A percentile compares a stretch with the other conserved stretches of the same genome.
These are phyloP conservation scores for Tricholoma sp. DNA, from an alignment of 768 basidiomycete species.

Conservation along the genomic window DNA sequence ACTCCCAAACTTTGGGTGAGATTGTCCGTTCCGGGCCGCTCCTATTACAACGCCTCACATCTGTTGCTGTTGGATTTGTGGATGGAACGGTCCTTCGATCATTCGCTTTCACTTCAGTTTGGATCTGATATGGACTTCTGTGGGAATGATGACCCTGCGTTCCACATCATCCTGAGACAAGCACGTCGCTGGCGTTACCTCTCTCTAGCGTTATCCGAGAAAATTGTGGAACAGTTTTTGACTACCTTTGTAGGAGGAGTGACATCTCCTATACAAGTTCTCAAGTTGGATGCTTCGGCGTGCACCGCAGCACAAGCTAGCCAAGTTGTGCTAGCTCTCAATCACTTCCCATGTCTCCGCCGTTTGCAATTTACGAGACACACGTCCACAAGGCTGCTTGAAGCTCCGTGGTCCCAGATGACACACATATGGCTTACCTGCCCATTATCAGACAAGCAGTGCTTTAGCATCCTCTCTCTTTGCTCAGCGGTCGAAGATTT, in stretches of 20 bases:
- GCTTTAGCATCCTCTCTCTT: background rate
- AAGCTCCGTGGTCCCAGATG: background rate
- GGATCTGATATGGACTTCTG: background rate
- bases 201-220: background rate
- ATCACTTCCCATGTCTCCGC: background rate
- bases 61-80: background rate
- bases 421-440: background rate
- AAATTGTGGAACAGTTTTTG: background rate
- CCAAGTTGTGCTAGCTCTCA: background rate
- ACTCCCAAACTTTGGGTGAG: background rate
- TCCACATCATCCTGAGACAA: background rate
- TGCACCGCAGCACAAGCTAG: background rate
- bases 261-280: background rate
- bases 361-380: background rate
- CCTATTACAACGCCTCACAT: background rate
- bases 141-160: background rate
- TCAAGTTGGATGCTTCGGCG: background rate
- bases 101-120: background rate
- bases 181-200: slow-evolving; percentile 1
- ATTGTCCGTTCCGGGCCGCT: background rate
- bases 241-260: background rate
- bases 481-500: background rate
- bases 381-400: background rate
- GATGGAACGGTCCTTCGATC: background rate
- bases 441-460: background rate